Base-by-base conservation (phyloP, 2,329 filamentous ascomycete genomes). In the Rutstroemia sp. region DNA sequence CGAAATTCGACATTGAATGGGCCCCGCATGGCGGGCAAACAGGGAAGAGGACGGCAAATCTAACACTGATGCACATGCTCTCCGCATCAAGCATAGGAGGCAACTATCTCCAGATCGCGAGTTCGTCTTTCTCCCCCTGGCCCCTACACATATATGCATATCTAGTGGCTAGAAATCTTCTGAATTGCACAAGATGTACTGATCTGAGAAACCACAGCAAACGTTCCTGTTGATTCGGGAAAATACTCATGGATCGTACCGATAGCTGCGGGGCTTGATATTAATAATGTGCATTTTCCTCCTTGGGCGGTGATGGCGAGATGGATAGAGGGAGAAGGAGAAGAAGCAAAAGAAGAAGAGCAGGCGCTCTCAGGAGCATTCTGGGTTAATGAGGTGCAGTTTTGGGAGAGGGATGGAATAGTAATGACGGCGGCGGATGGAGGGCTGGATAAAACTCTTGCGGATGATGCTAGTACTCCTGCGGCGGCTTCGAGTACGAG, bases 261-360 rank as follows among this genome's bases (percentile, higher is more conserved):
- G 7, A 34, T 10, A 10, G 30, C 30, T 10, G 4, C 16, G 16
- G 51, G 51, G n/a, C 44, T 54, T n/a, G 51, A 54, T 41, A 42
- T 48, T 16, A 54, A 54, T 48, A 48, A 48, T 30, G 51, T 42
- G n/a, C 23, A 54, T 23, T 54, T 48, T 21, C 45, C 51, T 8
- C 51, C 51, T 21, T 54, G 51, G 51, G 45, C 14, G 6, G n/a
- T 54, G 48, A 30, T 54, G 34, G 16, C 30, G 17, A n/a, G 42
- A 7, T 48, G 23, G 17, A n/a, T n/a, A n/a, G 51, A 41, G 1
- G 42, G n/a, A 21, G 21, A 41, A 3, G 30, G 30, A 5, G 27
- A 30, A 30, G 27, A 30, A 30, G 27, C 27, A 8, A 34, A 34
- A 34, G 30, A 34, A 4, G 3, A 34, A 4, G 23, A 39, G 5